These are phyloP conservation scores for Trichoderma oligosporum DNA, from an alignment of 2,329 filamentous ascomycete genomes.

Conservation along the genomic window DNA sequence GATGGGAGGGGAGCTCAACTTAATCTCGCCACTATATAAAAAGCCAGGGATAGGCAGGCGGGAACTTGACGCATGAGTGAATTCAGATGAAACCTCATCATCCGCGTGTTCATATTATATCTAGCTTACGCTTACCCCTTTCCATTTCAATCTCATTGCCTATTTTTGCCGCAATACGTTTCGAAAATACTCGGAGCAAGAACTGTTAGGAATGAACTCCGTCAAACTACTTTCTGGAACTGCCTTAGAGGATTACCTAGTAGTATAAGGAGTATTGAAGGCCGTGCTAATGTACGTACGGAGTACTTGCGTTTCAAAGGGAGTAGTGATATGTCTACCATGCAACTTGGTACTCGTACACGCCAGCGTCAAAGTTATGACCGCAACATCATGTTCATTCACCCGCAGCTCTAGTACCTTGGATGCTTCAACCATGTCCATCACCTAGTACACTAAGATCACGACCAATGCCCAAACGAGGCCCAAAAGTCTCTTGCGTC, in stretches of 20 bases:
- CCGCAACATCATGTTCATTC: not conserved
- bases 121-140: too few relatives aligned
- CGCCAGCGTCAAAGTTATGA: not conserved
- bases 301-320: too few relatives aligned
- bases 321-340: too few relatives aligned
- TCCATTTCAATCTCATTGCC: too few relatives aligned
- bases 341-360: constrained; percentile 1
- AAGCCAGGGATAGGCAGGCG: constrained; percentile 5
- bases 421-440: not conserved
- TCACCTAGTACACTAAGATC: too few relatives aligned
- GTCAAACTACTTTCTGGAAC: too few relatives aligned
- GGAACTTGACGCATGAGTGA: not conserved
- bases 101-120: not conserved
- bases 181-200: too few relatives aligned
- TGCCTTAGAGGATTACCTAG: too few relatives aligned
- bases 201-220: too few relatives aligned
- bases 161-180: too few relatives aligned
- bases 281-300: too few relatives aligned
- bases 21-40: not conserved
- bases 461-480: constrained; percentile 4
- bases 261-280: too few relatives aligned
- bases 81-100: constrained; percentile 2
- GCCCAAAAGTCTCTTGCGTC: constrained; percentile 18
- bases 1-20: not conserved
- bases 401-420: constrained; percentile 8